Conservation (phyloP, 2,329 filamentous ascomycete genomes). For the Thielaviopsis cerberus region DNA sequence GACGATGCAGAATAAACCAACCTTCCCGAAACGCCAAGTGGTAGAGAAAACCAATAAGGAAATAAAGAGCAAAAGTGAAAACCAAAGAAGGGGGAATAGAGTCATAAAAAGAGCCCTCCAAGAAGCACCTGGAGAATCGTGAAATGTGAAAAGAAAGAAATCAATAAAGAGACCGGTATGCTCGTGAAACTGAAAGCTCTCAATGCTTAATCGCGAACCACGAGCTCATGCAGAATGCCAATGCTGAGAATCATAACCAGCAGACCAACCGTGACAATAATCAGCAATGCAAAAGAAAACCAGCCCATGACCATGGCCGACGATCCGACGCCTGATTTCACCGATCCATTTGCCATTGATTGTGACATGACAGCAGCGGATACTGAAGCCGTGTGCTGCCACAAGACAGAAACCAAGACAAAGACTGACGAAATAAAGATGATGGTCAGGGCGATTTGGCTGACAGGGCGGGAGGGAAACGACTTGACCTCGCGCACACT, state of each 20-base stretch:
- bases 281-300: slow-evolving; percentile 86
- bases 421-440: slow-evolving; percentile 66
- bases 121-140: neutral
- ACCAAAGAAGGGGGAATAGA: neutral
- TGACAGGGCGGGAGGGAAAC: slow-evolving; percentile 81
- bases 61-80: neutral
- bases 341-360: slow-evolving; percentile 77
- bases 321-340: slow-evolving; percentile 74
- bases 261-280: slow-evolving; percentile 86
- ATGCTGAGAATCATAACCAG: slow-evolving; percentile 95
- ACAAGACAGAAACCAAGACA: slow-evolving; percentile 56
- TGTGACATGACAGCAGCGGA: slow-evolving; percentile 85
- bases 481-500: slow-evolving; percentile 82
- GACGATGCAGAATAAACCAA: slow-evolving; percentile 1
- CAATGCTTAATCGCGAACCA: slow-evolving; percentile 14
- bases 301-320: slow-evolving; percentile 93
- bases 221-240: slow-evolving; percentile 49
- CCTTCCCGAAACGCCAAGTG: slow-evolving; percentile 4
- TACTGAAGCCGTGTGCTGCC: slow-evolving; percentile 92
- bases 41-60: neutral
- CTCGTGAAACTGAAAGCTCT: neutral
- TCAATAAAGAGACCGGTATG: neutral
- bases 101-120: neutral
- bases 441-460: slow-evolving; percentile 78
- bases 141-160: neutral